Conservation (phyloP, 352 stramenopile genomes). For the Pythium grandisporangium region DNA sequence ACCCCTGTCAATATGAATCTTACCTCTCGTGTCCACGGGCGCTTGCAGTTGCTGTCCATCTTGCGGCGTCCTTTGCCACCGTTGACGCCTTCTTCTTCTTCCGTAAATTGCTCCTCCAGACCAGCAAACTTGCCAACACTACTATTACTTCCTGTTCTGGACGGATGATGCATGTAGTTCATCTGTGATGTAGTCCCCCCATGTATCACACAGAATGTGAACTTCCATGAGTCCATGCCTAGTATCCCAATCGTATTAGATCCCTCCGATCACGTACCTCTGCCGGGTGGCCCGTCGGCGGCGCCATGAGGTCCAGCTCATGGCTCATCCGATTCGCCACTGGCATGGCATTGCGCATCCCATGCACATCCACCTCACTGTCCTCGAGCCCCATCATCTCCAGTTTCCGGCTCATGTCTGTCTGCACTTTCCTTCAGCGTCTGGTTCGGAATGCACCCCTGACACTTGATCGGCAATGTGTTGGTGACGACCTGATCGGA, state of each 20-base stretch:
- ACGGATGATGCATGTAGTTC: constrained; percentile 14
- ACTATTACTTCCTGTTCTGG: constrained; percentile 9
- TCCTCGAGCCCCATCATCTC: constrained; percentile 49
- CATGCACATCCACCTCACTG: constrained; percentile 21
- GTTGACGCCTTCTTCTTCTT: constrained; percentile 62
- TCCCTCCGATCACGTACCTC: background rate
- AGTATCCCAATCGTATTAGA: no score
- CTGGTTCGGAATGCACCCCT: no score
- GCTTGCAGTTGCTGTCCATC: constrained; percentile 80
- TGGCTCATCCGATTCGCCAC: constrained; percentile 13
- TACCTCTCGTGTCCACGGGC: constrained; percentile 71
- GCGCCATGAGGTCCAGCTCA: constrained; percentile 24
- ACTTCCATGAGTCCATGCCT: constrained; percentile 1
- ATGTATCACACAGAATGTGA: no score
- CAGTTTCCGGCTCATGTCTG: constrained; percentile 77
- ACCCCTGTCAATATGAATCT: background rate
- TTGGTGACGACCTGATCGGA: no score
- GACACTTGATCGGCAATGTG: no score
- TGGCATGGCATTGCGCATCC: constrained; percentile 16
- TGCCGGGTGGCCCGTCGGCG: background rate
- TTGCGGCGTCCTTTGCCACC: constrained; percentile 27
- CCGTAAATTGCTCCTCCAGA: constrained; percentile 46
- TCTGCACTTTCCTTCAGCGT: no score
- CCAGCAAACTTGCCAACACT: constrained; percentile 6
- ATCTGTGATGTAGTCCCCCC: constrained; percentile 14